Evolutionary conservation across 306 rosid genomes (phyloP), one percentile per base, ranked within the genome.

Genomic region (Medicago lupulina): DNA sequence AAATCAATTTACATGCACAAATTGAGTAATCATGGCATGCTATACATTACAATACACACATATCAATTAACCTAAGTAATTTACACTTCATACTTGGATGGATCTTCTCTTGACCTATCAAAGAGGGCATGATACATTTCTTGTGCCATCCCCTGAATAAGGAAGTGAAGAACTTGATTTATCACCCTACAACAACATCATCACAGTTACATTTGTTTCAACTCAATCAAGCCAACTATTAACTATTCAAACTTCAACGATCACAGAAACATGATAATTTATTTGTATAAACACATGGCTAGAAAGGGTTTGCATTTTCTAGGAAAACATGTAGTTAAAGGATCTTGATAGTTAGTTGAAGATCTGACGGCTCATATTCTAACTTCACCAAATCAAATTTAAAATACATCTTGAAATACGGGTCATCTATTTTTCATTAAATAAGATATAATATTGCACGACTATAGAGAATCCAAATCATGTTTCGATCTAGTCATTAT

Each of bases 111-210:
- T 76, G 1, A 34, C 6, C 41, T 78, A n/a, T 73, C 75, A 77
- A 7, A 53, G n/a, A 43, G 78, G 71, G 43, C 67, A 10, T 61
- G 80, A 73, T 14, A 41, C 3, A 41, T 77, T 62, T 61, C 8
- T 36, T 63, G 53, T 1, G 80, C 82, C 80, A 6, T 76, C 71
- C 41, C 65, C 78, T 25, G 77, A 77, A 59, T 49, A 18, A 44
- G 64, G 65, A 75, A 65, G 79, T 28, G 80, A 74, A 53, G 76
- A 78, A 51, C 59, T 3, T 0, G n/a, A 1, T 73, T 40, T 80
- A 80, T 77, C 83, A 80, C 73, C 83, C 83, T 81, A 61, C 65
- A 80, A 73, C 39, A 31, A 2, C 2, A 11, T 59, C 38, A 71
- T 19, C 60, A 34, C 50, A 71, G 7, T 19, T 9, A 50, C 40